A percentile compares a stretch with the other conserved stretches of the same genome.
Conservation (phyloP, 305 asterid genomes). For the Fraxinus xanthoxyloides region DNA sequence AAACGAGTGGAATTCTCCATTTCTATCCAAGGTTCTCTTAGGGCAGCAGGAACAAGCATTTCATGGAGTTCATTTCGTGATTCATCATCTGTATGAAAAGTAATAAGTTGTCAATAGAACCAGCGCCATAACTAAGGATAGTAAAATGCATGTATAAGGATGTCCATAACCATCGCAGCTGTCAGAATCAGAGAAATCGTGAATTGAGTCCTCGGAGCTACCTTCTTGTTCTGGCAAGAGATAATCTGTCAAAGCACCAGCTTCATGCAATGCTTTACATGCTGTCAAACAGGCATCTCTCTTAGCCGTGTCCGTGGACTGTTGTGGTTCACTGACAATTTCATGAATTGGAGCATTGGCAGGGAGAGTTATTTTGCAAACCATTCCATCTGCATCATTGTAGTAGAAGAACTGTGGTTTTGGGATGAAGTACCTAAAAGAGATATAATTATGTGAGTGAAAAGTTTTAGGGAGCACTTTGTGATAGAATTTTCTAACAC, state of each 20-base stretch:
- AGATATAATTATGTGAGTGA: constrained; percentile 16
- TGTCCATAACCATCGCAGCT: constrained; percentile 55
- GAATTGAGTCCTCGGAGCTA: constrained; percentile 40
- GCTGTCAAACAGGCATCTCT: constrained; percentile 92
- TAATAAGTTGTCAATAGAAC: constrained; percentile 21
- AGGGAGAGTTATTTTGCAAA: constrained; percentile 77
- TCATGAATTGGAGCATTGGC: constrained; percentile 86
- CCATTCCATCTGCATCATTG: constrained; percentile 67
- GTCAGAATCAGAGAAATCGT: constrained; percentile 56
- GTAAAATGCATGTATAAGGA: constrained; percentile 20
- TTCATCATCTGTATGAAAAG: constrained; percentile 58
- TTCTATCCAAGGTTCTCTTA: constrained; percentile 62
- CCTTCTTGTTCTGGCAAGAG: constrained; percentile 82
- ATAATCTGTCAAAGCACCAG: constrained; percentile 88
- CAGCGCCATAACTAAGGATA: constrained; percentile 22
- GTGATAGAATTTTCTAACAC: constrained; percentile 15
- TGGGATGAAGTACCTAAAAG: constrained; percentile 75
- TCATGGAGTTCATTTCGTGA: constrained; percentile 75
- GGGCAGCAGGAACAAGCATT: constrained; percentile 90
- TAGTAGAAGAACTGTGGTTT: constrained; percentile 64
- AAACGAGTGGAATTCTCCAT: constrained; percentile 47
- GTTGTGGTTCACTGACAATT: constrained; percentile 60
- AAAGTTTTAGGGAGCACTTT: not conserved
- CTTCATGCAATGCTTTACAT: constrained; percentile 78
- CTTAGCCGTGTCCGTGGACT: constrained; percentile 71